Percentiles rank a stretch among this genome's conserved stretches.
Conservation (phyloP, 2,329 filamentous ascomycete genomes). For the Trichoderma lentiforme region DNA sequence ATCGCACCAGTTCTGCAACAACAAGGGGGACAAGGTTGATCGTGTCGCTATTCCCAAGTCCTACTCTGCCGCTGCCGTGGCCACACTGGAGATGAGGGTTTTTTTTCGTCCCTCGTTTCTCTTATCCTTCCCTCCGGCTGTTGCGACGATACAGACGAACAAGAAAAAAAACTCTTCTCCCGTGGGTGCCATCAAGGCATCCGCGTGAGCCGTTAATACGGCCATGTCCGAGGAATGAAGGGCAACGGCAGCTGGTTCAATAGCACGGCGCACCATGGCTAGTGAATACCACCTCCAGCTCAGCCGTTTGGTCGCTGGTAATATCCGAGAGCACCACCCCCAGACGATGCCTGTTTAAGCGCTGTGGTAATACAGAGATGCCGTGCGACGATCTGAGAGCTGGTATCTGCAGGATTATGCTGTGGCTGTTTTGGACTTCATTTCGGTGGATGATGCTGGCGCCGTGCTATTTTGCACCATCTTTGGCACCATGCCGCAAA, state of each 20-base stretch:
- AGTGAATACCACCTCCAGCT: constrained; percentile 7
- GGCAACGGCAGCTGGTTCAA: not conserved
- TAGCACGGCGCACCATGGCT: not conserved
- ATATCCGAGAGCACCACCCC: constrained; percentile 10
- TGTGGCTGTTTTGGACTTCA: not conserved
- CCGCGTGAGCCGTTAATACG: constrained; percentile 8
- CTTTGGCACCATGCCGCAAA: not conserved
- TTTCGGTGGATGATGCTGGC: constrained; percentile 2
- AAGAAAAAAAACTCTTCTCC: not conserved
- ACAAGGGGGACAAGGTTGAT: not conserved
- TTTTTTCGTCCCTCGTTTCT: not conserved
- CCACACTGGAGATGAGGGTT: not conserved
- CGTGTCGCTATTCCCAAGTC: constrained; percentile 1
- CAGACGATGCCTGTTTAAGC: constrained; percentile 1
- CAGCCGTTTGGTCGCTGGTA: constrained; percentile 12
- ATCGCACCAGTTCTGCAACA: constrained; percentile 9
- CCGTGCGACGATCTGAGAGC: constrained; percentile 10
- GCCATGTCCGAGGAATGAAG: constrained; percentile 10
- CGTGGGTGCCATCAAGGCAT: not conserved
- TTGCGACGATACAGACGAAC: not conserved
- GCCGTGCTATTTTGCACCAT: not conserved
- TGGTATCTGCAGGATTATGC: constrained; percentile 4
- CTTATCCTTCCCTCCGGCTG: not conserved
- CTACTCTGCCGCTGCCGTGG: constrained; percentile 12
- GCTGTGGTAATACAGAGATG: not conserved